These are phyloP conservation scores for Coniferiporia sulphurascens DNA, from an alignment of 1,284 basidiomycete genomes.

Conservation along the genomic window DNA sequence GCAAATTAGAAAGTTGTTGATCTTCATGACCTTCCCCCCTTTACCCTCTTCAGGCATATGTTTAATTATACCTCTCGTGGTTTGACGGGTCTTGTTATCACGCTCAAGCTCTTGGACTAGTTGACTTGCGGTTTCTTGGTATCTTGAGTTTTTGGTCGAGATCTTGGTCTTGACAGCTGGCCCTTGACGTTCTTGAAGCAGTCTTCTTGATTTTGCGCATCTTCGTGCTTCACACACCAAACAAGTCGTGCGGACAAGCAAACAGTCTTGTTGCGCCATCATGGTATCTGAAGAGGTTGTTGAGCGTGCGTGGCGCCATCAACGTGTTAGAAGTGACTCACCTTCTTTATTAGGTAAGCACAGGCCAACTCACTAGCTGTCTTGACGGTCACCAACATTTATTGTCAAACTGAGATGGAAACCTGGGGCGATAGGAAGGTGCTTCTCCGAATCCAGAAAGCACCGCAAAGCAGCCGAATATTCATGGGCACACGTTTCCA, in stretches of 20 bases:
- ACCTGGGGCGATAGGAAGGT: background rate
- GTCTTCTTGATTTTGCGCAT: background rate
- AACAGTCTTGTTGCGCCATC: background rate
- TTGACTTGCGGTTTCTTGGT: background rate
- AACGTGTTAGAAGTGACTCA: slow-evolving; percentile 1
- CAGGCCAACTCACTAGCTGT: background rate
- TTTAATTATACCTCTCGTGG: background rate
- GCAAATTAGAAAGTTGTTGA: background rate
- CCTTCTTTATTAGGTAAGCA: slow-evolving; percentile 6
- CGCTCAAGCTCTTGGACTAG: background rate
- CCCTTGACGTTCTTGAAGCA: background rate
- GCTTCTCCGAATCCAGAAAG: background rate
- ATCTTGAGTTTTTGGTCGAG: background rate
- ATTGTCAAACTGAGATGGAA: background rate
- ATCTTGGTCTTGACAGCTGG: background rate
- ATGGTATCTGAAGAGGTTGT: slow-evolving; percentile 1
- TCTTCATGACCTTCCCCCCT: background rate
- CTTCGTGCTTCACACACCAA: background rate
- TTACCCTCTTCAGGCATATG: background rate
- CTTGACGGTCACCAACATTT: background rate
- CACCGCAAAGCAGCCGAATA: background rate
- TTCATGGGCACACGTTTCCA: background rate
- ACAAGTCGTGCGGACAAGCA: background rate
- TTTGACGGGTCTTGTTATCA: background rate
- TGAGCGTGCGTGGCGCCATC: background rate